Percentiles rank a stretch among this genome's conserved stretches.
Evolutionary conservation across 352 stramenopile genomes (phyloP).

Genomic region (Globisporangium radiosum): DNA sequence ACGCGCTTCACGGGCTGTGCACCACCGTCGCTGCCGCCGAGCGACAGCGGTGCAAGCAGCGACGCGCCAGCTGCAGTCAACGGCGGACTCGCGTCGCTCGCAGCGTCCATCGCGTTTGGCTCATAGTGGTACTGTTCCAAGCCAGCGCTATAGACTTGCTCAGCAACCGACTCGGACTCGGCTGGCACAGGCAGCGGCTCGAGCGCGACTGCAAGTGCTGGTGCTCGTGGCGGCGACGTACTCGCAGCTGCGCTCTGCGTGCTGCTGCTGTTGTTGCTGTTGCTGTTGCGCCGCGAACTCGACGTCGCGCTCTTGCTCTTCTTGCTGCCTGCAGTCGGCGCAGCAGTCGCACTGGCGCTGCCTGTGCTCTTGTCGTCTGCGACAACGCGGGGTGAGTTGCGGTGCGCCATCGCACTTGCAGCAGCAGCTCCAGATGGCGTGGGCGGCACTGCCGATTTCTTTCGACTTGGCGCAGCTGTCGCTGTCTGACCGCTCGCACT

Average conservation of each 20-base stretch:
- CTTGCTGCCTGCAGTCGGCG: conserved; percentile 20
- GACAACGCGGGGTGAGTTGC: conserved; percentile 14
- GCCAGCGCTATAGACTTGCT: neutral
- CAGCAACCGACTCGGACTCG: neutral
- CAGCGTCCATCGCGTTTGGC: neutral
- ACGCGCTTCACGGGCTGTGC: conserved; percentile 55
- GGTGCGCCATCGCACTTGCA: conserved; percentile 1
- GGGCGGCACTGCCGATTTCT: conserved; percentile 2
- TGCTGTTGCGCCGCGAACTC: conserved; percentile 23
- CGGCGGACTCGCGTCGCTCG: neutral
- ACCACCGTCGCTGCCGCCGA: neutral
- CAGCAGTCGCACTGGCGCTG: neutral
- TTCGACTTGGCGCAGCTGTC: conserved; percentile 3
- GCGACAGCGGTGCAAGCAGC: neutral
- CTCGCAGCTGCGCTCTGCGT: conserved; percentile 9
- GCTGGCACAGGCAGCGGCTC: neutral
- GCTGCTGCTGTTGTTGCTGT: conserved; percentile 8
- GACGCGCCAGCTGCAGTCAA: neutral
- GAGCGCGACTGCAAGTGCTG: neutral
- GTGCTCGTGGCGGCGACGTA: neutral
- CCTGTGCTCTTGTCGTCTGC: conserved; percentile 32
- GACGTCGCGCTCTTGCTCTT: conserved; percentile 25
- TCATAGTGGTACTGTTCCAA: too few relatives aligned
- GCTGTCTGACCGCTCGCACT: conserved; percentile 5
- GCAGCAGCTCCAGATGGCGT: neutral